Evolutionary conservation across 176 grass and related monocot species (phyloP), one percentile per base, ranked within the genome.

Genomic region (Zoysia japonica): DNA sequence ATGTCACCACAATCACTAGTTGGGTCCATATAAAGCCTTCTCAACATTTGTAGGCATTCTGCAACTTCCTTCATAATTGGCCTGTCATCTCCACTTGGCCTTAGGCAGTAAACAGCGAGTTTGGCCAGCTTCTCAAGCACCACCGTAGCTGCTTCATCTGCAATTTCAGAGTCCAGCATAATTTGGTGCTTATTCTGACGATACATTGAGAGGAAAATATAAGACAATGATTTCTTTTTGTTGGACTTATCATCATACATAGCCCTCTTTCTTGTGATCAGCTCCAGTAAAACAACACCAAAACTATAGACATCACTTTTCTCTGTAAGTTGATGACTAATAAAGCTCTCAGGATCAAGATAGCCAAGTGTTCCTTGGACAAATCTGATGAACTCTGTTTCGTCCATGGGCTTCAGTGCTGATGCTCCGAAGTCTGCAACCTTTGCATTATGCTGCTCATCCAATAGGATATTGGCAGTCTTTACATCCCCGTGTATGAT

Each of bases 221-320:
- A 36, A 10, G 68, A 47, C 4, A 79, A 3, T 3, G 61, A 2
- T 79, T 72, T 66, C 48, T 66, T 78, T 74, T 67, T 52, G 14
- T 80, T 73, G 15, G 75, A 79, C 28, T 75, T 65, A 48, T 79
- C 60, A 40, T 8, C 65, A 11, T 73, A 79, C 59, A 96, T 64
- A 2, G 93, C 89, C 72, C 73, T 90, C 76, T 88, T 86, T 74
- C 87, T 88, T 38, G 90, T 90, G 57, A 92, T 84, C 16, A 95
- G 48, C 62, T 95, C 93, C 38, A 95, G 41, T 77, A 92, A 75
- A 70, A 95, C 93, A 52, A 83, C 89, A 1, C 84, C 84, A 20
- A 79, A 91, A 11, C 92, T 94, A 73, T 94, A 94, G 9, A 94
- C 89, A 65, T 94, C 92, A 50, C 92, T 96, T 88, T 84, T 90